Evolutionary conservation across 495 filamentous ascomycete species (phyloP), one percentile per base, ranked within the genome.

Genomic region (Glarea lozoyensis): DNA sequence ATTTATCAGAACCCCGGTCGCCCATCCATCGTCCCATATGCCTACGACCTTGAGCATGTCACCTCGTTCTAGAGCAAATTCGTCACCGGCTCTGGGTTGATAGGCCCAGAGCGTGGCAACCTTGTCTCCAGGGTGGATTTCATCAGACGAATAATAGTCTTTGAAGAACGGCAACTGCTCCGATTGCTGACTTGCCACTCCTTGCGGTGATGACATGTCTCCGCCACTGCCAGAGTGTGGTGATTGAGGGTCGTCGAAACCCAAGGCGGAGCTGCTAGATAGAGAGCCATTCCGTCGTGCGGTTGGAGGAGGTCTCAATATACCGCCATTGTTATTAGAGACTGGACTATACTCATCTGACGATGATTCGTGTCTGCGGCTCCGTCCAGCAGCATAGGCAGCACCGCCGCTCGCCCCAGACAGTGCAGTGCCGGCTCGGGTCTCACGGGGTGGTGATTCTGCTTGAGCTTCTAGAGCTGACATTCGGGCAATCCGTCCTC

Each of bases 1-100:
- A 36, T 81, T 67, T 21, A 95, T 60, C 54, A 88, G 68, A 39
- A 94, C 74, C 50, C 93, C 93, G 9, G 93, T 99, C 22, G 93
- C 93, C 93, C 93, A 99, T 30, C 93, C 93, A 65, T 99, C 93
- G 59, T 99, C 93, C 93, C 93, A 99, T 49, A 99, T 96, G 29
- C 93, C 93, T 38, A 99, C 84, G 22, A 99, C 84, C 64, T 95
- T 95, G 45, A 99, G 70, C 92, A 99, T 96, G 63, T 99, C 93
- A 34, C 93, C 93, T 40, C 93, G 79, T 48, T 97, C 92, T 20
- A 99, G 70, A 45, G 84, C 76, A 54, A 95, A 97, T 57, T 99
- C 93, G 54, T 99, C 93, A 20, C 78, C 77, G 2, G 93, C 93
- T 30, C 93, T 78, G 19, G 93, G 89, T 56, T 92, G 81, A 57